Base-by-base conservation (phyloP, 345 rosid genomes). In the Brassica juncea region DNA sequence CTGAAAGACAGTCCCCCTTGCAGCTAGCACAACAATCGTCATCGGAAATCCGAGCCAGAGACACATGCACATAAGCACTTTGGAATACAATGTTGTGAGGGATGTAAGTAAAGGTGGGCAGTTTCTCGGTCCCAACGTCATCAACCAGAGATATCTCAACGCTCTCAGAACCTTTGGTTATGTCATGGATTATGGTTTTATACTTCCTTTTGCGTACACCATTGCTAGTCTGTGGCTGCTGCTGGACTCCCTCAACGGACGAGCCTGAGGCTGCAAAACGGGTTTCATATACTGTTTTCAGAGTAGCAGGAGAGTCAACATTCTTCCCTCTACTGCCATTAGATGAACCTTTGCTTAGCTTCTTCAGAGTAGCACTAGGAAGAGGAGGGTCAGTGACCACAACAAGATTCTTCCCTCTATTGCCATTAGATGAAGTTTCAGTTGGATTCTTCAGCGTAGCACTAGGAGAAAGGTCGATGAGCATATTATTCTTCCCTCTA, bases 11-110 rank as follows among this genome's bases (percentile, higher is more conserved):
- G 71, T 93, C 83, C 27, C 98, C 91, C 12, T 80, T 82, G 82
- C 98, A 93, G 69, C 83, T 66, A 2, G 83, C 80, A 60, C 98
- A 93, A 72, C 92, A 91, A 68, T 89, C 90, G 54, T 87, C 90
- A 34, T 93, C 95, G 1, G 92, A 79, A 37, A 91, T 89, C 60
- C 98, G 86, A 68, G 95, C 92, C 67, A 90, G 72, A 37, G 95
- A 90, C 42, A 91, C 59, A 37, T 87, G 88, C 74, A 91, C 35
- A 71, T 82, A 86, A 72, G 97, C 97, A 66, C 72, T 79, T 77
- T 91, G 95, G 82, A 85, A 89, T 1, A 84, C 75, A 27, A 85
- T 82, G 72, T 85, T 90, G 7, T 85, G 87, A 30, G 89, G 86
- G 73, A 91, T 88, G 86, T 93, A 93, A 28, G 77, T 88, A 70